phyloP scores from a whole-genome alignment of 75 land plant genomes.

The Cunninghamia lanceolata region DNA sequence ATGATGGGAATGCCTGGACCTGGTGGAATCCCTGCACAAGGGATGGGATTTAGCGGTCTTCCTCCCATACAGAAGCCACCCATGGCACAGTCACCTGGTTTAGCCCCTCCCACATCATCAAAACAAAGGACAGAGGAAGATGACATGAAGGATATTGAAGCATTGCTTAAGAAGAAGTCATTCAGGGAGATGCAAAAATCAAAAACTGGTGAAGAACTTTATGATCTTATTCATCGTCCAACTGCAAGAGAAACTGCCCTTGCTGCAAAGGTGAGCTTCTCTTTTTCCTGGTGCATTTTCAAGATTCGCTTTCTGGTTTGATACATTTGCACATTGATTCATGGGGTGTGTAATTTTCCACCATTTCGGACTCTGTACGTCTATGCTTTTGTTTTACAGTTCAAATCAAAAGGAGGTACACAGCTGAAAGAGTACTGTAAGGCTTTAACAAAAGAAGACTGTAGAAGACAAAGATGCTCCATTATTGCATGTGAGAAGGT shows the following conservation, averaged over 20 bases:
- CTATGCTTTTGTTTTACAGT: constrained; percentile 43
- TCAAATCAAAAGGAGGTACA: constrained; percentile 94
- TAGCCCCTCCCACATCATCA: constrained; percentile 10
- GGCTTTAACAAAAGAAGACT: constrained; percentile 92
- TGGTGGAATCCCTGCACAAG: constrained; percentile 31
- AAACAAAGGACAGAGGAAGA: constrained; percentile 74
- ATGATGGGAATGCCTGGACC: constrained; percentile 71
- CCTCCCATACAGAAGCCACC: constrained; percentile 62
- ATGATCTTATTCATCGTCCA: constrained; percentile 92
- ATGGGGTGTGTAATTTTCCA: not conserved
- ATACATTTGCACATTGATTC: constrained; percentile 1
- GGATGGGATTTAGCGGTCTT: constrained; percentile 25
- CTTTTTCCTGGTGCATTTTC: not conserved
- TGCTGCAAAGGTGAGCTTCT: constrained; percentile 76
- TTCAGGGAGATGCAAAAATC: constrained; percentile 80
- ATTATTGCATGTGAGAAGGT: constrained; percentile 96
- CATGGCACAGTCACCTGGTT: constrained; percentile 28
- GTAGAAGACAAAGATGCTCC: constrained; percentile 66
- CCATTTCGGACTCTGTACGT: constrained; percentile 5
- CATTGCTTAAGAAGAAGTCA: constrained; percentile 79
- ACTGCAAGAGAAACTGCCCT: constrained; percentile 96
- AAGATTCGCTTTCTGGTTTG: not conserved
- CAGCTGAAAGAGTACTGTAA: constrained; percentile 89
- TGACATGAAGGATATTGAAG: constrained; percentile 81
- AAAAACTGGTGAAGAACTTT: constrained; percentile 89